Conservation (phyloP, 2,329 filamentous ascomycete genomes). For the Chaetoscypha palmicola region DNA sequence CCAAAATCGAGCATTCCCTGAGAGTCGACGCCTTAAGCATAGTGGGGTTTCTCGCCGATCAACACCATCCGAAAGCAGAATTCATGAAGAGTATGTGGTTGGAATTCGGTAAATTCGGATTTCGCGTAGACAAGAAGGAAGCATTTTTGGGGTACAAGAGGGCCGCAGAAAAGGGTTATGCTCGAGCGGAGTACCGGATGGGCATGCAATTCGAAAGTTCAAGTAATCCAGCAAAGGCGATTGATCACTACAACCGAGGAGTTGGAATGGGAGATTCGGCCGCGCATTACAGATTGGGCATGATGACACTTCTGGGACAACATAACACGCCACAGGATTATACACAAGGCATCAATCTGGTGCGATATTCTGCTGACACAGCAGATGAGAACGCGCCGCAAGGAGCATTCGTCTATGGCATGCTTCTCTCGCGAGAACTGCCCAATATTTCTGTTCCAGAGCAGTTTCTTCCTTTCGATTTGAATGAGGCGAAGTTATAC, state of each 20-base stretch:
- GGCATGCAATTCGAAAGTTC: constrained; percentile 97
- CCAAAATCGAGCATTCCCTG: constrained; percentile 81
- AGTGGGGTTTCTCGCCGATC: constrained; percentile 79
- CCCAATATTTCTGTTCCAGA: constrained; percentile 84
- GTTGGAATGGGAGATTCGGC: constrained; percentile 79
- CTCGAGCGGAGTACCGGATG: constrained; percentile 89
- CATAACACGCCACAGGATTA: constrained; percentile 84
- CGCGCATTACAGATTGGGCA: constrained; percentile 77
- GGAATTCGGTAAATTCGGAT: constrained; percentile 94
- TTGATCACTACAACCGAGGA: constrained; percentile 82
- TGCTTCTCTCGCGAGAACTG: constrained; percentile 84
- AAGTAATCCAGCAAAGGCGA: constrained; percentile 84
- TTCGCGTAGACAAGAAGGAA: constrained; percentile 86
- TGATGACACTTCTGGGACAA: constrained; percentile 95
- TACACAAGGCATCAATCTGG: constrained; percentile 69
- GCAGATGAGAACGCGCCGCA: constrained; percentile 96
- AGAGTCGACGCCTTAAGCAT: constrained; percentile 87
- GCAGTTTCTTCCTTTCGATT: constrained; percentile 60
- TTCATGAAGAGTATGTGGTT: constrained; percentile 96
- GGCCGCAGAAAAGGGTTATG: constrained; percentile 80
- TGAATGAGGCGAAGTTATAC: constrained; percentile 70
- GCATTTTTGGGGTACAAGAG: constrained; percentile 81
- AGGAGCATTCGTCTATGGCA: constrained; percentile 90
- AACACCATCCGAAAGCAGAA: constrained; percentile 86
- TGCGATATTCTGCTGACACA: constrained; percentile 73